Evolutionary conservation across 2,329 filamentous ascomycete species (phyloP).

Genomic region (Sporothrix euskadiensis): DNA sequence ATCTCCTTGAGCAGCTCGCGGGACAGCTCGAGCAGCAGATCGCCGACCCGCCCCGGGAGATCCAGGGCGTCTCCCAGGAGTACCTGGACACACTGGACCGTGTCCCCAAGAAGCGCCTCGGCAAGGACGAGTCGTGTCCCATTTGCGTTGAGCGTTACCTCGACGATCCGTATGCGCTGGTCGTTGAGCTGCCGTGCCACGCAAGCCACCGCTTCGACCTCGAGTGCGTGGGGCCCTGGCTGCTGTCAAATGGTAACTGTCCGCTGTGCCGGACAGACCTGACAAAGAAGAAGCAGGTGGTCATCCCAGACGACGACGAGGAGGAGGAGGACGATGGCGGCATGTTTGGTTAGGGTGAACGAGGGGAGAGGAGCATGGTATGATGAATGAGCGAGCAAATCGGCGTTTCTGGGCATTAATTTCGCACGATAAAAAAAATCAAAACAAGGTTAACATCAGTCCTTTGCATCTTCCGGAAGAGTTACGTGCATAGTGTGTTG

Average conservation of each 20-base stretch:
- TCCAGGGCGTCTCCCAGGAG: conserved; percentile 58
- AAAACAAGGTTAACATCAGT: not conserved
- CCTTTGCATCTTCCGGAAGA: not conserved
- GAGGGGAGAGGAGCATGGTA: not conserved
- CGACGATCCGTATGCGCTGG: conserved; percentile 62
- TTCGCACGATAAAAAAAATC: not conserved
- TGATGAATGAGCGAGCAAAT: conserved; percentile 10
- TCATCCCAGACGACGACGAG: conserved; percentile 49
- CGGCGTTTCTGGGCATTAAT: conserved; percentile 2
- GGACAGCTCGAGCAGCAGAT: conserved; percentile 52
- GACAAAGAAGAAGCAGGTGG: conserved; percentile 53
- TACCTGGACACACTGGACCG: conserved; percentile 62
- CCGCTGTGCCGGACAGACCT: conserved; percentile 64
- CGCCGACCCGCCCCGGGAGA: conserved; percentile 51
- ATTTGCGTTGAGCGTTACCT: conserved; percentile 64
- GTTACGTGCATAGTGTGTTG: not conserved
- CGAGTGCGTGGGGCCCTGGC: conserved; percentile 68
- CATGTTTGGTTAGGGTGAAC: conserved; percentile 34
- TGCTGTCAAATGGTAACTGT: conserved; percentile 64
- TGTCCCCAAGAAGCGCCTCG: conserved; percentile 54
- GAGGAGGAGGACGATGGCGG: conserved; percentile 54
- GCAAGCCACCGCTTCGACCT: conserved; percentile 61
- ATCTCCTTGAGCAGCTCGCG: conserved; percentile 54
- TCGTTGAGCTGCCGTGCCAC: conserved; percentile 65
- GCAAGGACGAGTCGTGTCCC: conserved; percentile 56